Conservation (phyloP, 345 rosid genomes). For the Corchorus olitorius region DNA sequence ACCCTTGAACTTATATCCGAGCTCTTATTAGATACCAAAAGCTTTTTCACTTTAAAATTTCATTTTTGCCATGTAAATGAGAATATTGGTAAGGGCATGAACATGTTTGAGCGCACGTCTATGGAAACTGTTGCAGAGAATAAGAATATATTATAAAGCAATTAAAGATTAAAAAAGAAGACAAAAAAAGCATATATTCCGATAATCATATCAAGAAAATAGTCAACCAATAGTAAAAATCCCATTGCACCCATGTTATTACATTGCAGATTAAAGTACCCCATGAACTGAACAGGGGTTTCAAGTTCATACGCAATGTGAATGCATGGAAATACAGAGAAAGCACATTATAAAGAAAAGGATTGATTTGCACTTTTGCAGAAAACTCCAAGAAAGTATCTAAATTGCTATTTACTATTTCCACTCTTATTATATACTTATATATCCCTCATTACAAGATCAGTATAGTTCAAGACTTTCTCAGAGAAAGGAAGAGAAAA, state of each 20-base stretch:
- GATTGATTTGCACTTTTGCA: too few species aligned
- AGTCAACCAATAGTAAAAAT: background rate
- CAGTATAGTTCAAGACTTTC: background rate
- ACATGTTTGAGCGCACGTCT: background rate
- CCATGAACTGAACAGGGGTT: background rate
- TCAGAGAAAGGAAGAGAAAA: background rate
- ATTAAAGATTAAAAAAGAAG: too few species aligned
- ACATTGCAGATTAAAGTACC: background rate
- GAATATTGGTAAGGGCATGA: background rate
- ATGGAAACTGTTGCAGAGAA: background rate
- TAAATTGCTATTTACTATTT: background rate
- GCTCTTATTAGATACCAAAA: too few species aligned
- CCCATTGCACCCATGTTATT: background rate
- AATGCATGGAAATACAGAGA: slow-evolving; percentile 13
- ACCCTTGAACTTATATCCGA: too few species aligned
- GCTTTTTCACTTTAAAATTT: background rate
- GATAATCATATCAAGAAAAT: background rate
- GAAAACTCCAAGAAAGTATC: background rate
- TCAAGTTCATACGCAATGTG: background rate
- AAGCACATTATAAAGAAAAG: background rate
- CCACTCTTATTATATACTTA: background rate
- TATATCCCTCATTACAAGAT: slow-evolving; percentile 14
- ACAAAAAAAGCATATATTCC: background rate
- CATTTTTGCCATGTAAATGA: too few species aligned
- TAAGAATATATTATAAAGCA: background rate